A percentile compares a stretch with the other conserved stretches of the same genome.
Evolutionary conservation across 208 protist genomes (phyloP).

Genomic region (Lotmaria passim): DNA sequence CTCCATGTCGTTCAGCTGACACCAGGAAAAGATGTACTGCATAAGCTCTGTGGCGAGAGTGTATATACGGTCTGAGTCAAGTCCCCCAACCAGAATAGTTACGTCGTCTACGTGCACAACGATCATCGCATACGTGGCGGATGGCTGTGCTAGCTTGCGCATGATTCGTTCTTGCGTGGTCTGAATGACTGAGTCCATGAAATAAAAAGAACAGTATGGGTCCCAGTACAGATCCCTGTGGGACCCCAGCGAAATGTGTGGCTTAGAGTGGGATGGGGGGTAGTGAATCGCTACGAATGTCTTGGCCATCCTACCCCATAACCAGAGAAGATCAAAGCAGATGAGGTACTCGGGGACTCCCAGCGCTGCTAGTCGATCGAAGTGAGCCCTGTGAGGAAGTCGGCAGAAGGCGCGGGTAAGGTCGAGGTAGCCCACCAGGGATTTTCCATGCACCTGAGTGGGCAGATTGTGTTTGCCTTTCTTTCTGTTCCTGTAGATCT

Average conservation of each 20-base stretch:
- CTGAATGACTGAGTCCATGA: background rate
- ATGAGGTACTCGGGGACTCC: background rate
- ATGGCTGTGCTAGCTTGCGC: background rate
- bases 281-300: background rate
- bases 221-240: constrained; percentile 1
- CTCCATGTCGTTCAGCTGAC: background rate
- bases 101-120: background rate
- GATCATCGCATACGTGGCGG: background rate
- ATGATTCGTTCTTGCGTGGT: background rate
- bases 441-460: background rate
- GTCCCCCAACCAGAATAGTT: background rate
- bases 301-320: background rate
- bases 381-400: background rate
- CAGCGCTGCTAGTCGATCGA: background rate
- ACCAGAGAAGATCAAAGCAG: background rate
- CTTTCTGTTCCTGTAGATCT: constrained; percentile 2
- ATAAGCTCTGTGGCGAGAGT: background rate
- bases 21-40: background rate
- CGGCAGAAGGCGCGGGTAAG: background rate
- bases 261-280: background rate
- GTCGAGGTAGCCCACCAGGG: background rate
- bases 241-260: background rate
- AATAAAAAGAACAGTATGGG: background rate
- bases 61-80: background rate
- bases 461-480: background rate